Percentiles rank a stretch among this genome's conserved stretches.
Conservation (phyloP, 2,329 filamentous ascomycete genomes). For the Neofusicoccum cordaticola region DNA sequence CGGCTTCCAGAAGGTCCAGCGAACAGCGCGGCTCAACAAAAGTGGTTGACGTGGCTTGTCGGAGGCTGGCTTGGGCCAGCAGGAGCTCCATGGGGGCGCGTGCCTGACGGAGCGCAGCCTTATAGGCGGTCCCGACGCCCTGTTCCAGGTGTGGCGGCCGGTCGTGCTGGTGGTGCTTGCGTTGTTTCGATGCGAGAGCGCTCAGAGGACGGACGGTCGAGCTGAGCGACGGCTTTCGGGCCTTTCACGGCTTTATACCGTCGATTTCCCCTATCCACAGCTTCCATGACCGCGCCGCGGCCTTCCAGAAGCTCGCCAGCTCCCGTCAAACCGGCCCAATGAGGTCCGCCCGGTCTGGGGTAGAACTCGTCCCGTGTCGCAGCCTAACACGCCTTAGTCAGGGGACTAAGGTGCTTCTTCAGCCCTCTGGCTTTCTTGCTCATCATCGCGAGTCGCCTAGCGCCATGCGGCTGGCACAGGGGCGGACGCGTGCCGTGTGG, state of each 20-base stretch:
- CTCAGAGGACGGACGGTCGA: background rate
- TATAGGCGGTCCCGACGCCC: constrained; percentile 6
- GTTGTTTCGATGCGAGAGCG: background rate
- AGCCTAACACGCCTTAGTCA: constrained; percentile 4
- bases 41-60: constrained; percentile 13
- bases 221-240: background rate
- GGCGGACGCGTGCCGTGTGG: constrained; percentile 6
- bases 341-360: constrained; percentile 1
- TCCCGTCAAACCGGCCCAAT: constrained; percentile 7
- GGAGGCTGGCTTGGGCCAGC: constrained; percentile 5
- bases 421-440: background rate
- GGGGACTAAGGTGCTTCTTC: background rate
- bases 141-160: background rate
- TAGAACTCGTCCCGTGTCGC: background rate
- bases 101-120: constrained; percentile 13
- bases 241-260: constrained; percentile 13
- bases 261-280: constrained; percentile 9
- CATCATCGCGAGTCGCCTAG: background rate
- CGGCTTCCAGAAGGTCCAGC: constrained; percentile 8
- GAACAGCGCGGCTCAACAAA: constrained; percentile 4
- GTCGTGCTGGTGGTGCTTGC: background rate
- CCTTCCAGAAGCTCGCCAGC: background rate
- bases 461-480: background rate
- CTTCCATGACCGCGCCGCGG: background rate
- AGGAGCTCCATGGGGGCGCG: background rate